Evolutionary conservation across 352 stramenopile species (phyloP), one percentile per base, ranked within the genome.

Genomic region (Halophytophthora batemanensis): DNA sequence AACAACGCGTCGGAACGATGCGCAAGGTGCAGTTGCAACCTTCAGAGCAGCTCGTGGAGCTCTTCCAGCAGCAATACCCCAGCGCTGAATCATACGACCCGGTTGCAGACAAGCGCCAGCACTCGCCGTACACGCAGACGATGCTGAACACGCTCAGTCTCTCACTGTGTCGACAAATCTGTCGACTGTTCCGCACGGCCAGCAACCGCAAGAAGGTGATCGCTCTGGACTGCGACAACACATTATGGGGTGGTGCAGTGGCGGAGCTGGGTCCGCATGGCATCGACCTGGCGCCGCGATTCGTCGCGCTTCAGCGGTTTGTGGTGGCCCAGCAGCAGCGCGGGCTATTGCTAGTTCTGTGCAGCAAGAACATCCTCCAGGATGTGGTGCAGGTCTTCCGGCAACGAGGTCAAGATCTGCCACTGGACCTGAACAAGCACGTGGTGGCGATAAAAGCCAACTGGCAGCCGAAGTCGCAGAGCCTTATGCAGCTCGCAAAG

Each of bases 181-280:
- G 61, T n/a, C 69, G 71, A 2, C 47, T 87, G 12, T 69, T 68
- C 37, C 66, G 62, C 29, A 40, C 23, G 2, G 18, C 53, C 15
- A 69, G 52, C 19, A 61, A 56, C 34, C 47, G 23, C 13, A 83
- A 86, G 35, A 87, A 90, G 67, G 76, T 86, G n/a, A 63, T 90
- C 34, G 77, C 87, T 19, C 67, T 90, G 2, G 80, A 90, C 51
- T 90, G 80, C 46, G 80, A 91, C 50, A 86, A 91, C 42, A 91
- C 80, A 3, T 42, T 91, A 2, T 91, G 80, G 80, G 65, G 74
- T 19, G 77, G 80, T 2, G 73, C 77, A 0, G 69, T 87, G 15
- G 78, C 80, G 0, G 80, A 90, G 53, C 44, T 87, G 13, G 80
- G 77, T 2, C 37, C 61, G 0, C 38, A 50, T 0, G 60, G 52